Base-by-base conservation (phyloP, 2,329 filamentous ascomycete genomes). In the Apiospora phragmitis region DNA sequence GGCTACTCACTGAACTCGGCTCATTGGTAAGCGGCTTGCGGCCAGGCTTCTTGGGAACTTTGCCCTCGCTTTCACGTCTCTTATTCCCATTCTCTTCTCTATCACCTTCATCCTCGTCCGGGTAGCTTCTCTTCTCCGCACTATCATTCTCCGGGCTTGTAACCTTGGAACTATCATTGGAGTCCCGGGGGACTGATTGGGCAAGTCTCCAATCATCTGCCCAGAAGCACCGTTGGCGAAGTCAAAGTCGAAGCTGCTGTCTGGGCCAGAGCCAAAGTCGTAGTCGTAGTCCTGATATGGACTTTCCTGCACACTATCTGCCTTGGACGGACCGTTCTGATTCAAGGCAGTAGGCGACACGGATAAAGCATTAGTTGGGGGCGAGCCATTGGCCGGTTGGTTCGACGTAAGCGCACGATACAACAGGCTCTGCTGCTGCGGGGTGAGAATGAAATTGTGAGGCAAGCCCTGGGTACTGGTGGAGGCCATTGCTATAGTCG, bases 1-100 rank as follows among this genome's bases (percentile, higher is more conserved):
- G 70, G 70, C 66, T 66, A 90, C 95, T 85, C 91, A 98, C 95
- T 75, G 94, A 97, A 1, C 93, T 93, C 18, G 95, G 94, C 68
- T 95, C 97, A 79, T 98, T 95, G 43, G 93, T 97, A 67, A 94
- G 93, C 4, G 95, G 95, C 86, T 98, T 98, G 75, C 95, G 91
- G 67, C 95, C 95, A 35, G 96, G 95, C 85, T 95, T 95, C 89
- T 98, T 98, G 32, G 94, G 90, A 59, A 91, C 87, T 83, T 96
- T 97, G 62, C 95, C 94, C 70, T 94, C 91, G 71, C 92, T 90
- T 82, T 97, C 94, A 72, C 93, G 90, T 74, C 94, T 89, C 85
- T 95, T 96, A 71, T 86, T 82, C 21, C 83, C 83, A 59, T 77
- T 74, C 71, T 82, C 75, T 70, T 83, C 82, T 38, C 82, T 80